phyloP scores from a whole-genome alignment of 2,329 filamentous ascomycete genomes.

The Fusarium nisikadoi region DNA sequence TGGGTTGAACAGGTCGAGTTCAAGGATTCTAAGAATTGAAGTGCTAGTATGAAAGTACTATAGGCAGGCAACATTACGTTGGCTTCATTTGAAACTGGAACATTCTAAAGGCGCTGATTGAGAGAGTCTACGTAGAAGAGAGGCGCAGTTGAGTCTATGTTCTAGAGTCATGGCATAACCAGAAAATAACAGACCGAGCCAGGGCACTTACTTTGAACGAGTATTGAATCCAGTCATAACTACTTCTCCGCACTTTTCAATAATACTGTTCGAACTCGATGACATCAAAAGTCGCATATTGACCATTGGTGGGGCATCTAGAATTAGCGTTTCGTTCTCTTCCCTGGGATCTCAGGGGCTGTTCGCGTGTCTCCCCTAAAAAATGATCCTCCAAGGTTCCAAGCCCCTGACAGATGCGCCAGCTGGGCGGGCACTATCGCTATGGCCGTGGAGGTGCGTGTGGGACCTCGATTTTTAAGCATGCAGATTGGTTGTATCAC shows the following conservation, averaged over 20 bases:
- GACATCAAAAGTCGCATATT: constrained; percentile 22
- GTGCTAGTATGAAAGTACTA: background rate
- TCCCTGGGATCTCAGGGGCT: constrained; percentile 24
- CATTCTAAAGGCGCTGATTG: constrained; percentile 38
- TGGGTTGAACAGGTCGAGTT: background rate
- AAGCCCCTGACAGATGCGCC: constrained; percentile 31
- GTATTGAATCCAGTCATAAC: background rate
- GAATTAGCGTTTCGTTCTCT: constrained; percentile 35
- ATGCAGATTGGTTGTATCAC: constrained; percentile 37
- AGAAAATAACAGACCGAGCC: background rate
- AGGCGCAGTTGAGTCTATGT: background rate
- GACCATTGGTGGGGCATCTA: constrained; percentile 33
- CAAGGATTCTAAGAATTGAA: background rate
- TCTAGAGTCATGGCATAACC: background rate
- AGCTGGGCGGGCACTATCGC: constrained; percentile 19
- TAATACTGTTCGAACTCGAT: constrained; percentile 19
- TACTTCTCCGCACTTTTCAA: background rate
- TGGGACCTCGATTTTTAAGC: background rate
- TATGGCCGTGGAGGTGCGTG: constrained; percentile 18
- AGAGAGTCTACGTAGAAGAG: constrained; percentile 10
- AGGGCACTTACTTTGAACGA: background rate
- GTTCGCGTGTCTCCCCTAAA: constrained; percentile 15
- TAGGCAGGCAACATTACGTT: constrained; percentile 42
- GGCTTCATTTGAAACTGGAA: constrained; percentile 36
- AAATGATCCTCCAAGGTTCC: constrained; percentile 10